Conservation (phyloP, 2,329 filamentous ascomycete species). For the Colletotrichum sp. region DNA sequence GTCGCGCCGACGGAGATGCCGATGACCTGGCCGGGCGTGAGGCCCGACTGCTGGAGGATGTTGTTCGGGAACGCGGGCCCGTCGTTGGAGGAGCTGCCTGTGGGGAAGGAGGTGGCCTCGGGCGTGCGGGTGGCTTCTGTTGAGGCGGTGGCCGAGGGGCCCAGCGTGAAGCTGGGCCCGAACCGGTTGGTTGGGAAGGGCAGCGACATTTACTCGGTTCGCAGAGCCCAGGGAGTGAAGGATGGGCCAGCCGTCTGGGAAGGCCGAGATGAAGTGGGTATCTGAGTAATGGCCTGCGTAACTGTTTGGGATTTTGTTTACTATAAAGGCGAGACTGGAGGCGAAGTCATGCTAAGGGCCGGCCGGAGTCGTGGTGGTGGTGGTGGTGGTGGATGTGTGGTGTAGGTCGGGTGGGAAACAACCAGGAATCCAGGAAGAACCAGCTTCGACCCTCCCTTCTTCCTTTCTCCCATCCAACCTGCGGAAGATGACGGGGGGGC, state of each 20-base stretch:
- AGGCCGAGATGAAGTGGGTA: neutral
- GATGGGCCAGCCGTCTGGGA: slow-evolving; percentile 2
- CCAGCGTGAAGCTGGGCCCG: slow-evolving; percentile 14
- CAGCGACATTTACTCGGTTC: neutral
- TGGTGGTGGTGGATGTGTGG: neutral
- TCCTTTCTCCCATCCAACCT: neutral
- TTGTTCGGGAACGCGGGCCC: slow-evolving; percentile 10
- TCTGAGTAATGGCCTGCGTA: neutral
- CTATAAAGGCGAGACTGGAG: neutral
- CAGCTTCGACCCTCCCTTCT: neutral
- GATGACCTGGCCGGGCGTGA: slow-evolving; percentile 14
- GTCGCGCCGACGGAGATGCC: slow-evolving; percentile 17
- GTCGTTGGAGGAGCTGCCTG: neutral
- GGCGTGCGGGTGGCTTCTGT: neutral
- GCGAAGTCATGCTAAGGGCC: neutral
- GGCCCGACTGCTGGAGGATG: slow-evolving; percentile 16
- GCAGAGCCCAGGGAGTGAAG: neutral
- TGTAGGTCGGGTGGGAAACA: neutral
- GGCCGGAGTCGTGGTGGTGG: neutral
- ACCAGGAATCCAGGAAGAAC: neutral
- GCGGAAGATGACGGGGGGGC: slow-evolving; percentile 7
- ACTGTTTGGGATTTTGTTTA: neutral
- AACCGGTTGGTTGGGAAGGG: slow-evolving; percentile 14
- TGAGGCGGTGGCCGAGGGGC: neutral
- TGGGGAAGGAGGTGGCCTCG: neutral